Percentiles rank a stretch among this genome's conserved stretches.
These are phyloP conservation scores for Postia placenta DNA, from an alignment of 768 basidiomycete species.

Conservation along the genomic window DNA sequence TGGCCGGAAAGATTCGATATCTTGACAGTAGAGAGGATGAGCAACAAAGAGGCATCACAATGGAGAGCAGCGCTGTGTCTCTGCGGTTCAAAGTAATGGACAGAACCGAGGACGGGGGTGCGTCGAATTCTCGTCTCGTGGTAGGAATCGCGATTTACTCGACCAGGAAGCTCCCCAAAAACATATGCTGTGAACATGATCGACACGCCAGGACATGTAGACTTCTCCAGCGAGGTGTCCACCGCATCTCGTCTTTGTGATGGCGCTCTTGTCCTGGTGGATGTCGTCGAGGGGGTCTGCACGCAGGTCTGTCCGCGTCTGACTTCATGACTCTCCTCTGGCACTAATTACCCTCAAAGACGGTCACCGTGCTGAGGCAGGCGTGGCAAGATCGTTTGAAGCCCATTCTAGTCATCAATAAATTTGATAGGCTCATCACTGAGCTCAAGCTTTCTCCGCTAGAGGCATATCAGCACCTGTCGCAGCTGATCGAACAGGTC, in stretches of 20 bases:
- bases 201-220: constrained; percentile 98
- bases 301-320: constrained; percentile 62
- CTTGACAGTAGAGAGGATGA: constrained; percentile 96
- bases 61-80: constrained; percentile 96
- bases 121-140: constrained; percentile 19
- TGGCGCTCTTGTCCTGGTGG: constrained; percentile 91
- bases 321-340: background rate
- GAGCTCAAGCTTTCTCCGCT: constrained; percentile 87
- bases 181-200: constrained; percentile 92
- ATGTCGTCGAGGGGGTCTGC: constrained; percentile 97
- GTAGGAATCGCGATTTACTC: constrained; percentile 27
- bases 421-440: constrained; percentile 89
- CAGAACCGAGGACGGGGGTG: constrained; percentile 49
- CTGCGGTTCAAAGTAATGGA: constrained; percentile 81
- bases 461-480: constrained; percentile 94
- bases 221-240: constrained; percentile 96
- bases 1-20: constrained; percentile 96
- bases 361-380: constrained; percentile 90
- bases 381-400: constrained; percentile 86
- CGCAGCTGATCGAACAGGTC: constrained; percentile 90
- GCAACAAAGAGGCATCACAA: constrained; percentile 95
- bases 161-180: constrained; percentile 48
- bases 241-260: constrained; percentile 91
- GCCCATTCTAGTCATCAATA: constrained; percentile 95
- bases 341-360: constrained; percentile 41